Conservation (phyloP, 495 filamentous ascomycete species). For the Bathelium albidoporum region DNA sequence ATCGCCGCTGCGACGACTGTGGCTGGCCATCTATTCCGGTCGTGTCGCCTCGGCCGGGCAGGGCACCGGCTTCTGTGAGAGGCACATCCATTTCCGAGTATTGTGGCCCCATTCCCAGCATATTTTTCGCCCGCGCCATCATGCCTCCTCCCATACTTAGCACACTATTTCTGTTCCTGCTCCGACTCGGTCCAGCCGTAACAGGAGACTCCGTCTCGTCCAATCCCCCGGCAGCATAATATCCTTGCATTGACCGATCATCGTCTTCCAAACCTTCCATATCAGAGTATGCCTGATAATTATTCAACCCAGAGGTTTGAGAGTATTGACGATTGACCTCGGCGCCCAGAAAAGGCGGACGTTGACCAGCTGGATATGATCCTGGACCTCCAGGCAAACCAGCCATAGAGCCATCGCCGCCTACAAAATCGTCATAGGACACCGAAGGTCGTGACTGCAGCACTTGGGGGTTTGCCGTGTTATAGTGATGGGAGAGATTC, state of each 20-base stretch:
- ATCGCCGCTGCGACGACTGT: constrained; percentile 41
- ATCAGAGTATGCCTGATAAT: constrained; percentile 86
- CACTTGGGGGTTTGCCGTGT: constrained; percentile 53
- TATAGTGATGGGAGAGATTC: constrained; percentile 58
- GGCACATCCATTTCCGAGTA: constrained; percentile 99
- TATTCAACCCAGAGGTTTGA: constrained; percentile 71
- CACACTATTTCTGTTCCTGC: constrained; percentile 75
- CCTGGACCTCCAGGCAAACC: constrained; percentile 44
- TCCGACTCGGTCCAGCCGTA: constrained; percentile 40
- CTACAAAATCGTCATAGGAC: constrained; percentile 93
- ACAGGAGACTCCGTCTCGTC: constrained; percentile 44
- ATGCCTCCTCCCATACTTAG: constrained; percentile 77
- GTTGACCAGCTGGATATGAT: constrained; percentile 25
- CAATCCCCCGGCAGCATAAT: constrained; percentile 51
- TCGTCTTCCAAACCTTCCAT: constrained; percentile 71
- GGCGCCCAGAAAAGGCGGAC: constrained; percentile 22
- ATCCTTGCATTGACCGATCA: constrained; percentile 53
- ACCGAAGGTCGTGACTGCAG: constrained; percentile 66
- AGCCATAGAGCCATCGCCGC: constrained; percentile 41
- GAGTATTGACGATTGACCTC: constrained; percentile 52
- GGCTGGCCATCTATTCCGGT: constrained; percentile 26
- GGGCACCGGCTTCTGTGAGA: constrained; percentile 65
- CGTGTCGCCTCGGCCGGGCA: constrained; percentile 33
- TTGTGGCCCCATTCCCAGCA: constrained; percentile 81
- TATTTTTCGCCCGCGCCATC: constrained; percentile 75